Evolutionary conservation across 2,329 filamentous ascomycete genomes (phyloP).

Genomic region (Zymoseptoria brevis): DNA sequence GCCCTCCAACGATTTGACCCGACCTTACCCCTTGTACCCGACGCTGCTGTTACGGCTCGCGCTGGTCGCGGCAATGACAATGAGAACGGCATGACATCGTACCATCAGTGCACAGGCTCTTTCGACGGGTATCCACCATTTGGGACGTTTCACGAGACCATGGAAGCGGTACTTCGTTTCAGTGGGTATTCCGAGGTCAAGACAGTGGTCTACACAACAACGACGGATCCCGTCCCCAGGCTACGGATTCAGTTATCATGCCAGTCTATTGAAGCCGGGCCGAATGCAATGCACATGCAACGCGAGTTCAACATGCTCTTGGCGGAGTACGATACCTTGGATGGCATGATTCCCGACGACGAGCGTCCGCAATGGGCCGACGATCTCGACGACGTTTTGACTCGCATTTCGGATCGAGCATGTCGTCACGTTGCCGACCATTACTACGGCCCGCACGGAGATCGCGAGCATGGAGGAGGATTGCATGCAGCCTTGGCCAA

Average conservation of each 20-base stretch:
- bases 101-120: neutral
- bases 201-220: too few species aligned
- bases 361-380: neutral
- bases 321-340: neutral
- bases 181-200: too few species aligned
- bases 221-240: too few species aligned
- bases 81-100: neutral
- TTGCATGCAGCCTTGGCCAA: too few species aligned
- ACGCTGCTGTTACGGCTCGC: neutral
- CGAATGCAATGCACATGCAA: too few species aligned
- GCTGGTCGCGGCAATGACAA: neutral
- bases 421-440: neutral
- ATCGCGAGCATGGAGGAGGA: too few species aligned
- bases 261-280: too few species aligned
- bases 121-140: neutral
- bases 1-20: too few species aligned
- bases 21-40: neutral
- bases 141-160: neutral
- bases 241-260: too few species aligned
- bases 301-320: too few species aligned
- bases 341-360: neutral
- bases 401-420: neutral
- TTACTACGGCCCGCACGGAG: neutral
- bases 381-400: neutral
- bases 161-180: neutral